These are phyloP conservation scores for Apiospora malaysiana DNA, from an alignment of 2,329 filamentous ascomycete species.

Conservation along the genomic window DNA sequence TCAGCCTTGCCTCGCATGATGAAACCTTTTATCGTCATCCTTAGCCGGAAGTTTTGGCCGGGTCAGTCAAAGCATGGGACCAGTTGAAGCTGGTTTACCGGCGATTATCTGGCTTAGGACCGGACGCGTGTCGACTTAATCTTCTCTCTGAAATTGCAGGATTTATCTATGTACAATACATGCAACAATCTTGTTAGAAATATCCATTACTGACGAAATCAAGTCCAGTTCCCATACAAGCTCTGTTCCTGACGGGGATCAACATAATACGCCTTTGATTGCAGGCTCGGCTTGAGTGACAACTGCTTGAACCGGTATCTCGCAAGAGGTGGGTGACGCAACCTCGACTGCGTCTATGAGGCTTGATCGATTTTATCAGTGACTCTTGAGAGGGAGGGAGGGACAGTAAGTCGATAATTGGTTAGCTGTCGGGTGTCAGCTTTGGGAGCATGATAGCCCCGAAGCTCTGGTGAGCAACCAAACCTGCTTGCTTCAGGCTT, in stretches of 20 bases:
- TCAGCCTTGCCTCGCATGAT: slow-evolving; percentile 62
- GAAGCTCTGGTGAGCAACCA: background rate
- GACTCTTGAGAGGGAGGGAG: background rate
- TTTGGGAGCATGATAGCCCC: background rate
- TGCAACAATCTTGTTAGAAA: background rate
- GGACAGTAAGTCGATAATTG: background rate
- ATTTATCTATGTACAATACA: background rate
- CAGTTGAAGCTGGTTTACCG: slow-evolving; percentile 38
- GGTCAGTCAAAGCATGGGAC: slow-evolving; percentile 25
- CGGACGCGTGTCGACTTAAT: slow-evolving; percentile 54
- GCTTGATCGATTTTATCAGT: background rate
- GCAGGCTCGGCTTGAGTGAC: background rate
- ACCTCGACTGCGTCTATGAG: background rate
- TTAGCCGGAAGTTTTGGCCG: slow-evolving; percentile 76
- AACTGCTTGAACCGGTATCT: background rate
- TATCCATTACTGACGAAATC: background rate
- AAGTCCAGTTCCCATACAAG: background rate
- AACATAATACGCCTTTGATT: background rate
- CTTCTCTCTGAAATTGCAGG: slow-evolving; percentile 57
- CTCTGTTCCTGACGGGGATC: background rate
- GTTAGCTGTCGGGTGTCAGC: background rate
- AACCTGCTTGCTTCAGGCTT: background rate
- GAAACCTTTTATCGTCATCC: slow-evolving; percentile 96
- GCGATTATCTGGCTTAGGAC: slow-evolving; percentile 33
- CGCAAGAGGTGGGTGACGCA: background rate